Conservation (phyloP, 2,329 filamentous ascomycete species). For the Pseudogymnoascus sp. region DNA sequence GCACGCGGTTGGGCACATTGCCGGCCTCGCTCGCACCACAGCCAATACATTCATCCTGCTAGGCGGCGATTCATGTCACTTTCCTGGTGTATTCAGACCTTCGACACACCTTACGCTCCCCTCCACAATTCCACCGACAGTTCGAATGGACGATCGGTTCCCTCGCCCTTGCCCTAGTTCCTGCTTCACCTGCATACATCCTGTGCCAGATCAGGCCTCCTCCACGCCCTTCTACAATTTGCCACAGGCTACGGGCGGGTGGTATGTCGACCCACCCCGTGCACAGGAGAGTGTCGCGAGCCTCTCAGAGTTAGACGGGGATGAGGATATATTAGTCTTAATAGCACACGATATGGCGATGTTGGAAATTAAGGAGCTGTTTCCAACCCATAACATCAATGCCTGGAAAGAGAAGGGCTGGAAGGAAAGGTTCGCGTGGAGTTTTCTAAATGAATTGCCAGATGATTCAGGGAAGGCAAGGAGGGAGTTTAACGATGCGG, state of each 20-base stretch:
- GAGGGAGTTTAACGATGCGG: neutral
- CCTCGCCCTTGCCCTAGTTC: neutral
- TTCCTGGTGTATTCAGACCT: conserved; percentile 32
- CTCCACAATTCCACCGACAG: conserved; percentile 26
- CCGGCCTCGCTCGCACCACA: conserved; percentile 34
- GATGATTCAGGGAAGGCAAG: neutral
- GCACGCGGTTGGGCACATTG: conserved; percentile 38
- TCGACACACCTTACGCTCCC: conserved; percentile 32
- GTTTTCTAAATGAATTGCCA: neutral
- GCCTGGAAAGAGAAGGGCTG: conserved; percentile 12
- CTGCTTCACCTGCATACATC: conserved; percentile 7
- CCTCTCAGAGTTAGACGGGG: conserved; percentile 28
- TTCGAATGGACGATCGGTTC: neutral
- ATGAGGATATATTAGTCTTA: neutral
- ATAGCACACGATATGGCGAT: conserved; percentile 1
- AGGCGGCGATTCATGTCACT: conserved; percentile 39
- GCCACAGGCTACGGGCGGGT: conserved; percentile 1
- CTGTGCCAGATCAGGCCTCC: conserved; percentile 29
- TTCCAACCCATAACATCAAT: conserved; percentile 9
- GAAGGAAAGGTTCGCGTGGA: conserved; percentile 10
- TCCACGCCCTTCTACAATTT: conserved; percentile 24
- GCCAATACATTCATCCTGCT: conserved; percentile 34
- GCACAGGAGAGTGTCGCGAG: conserved; percentile 33
- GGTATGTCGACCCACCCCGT: conserved; percentile 10
- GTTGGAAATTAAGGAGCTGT: neutral